Evolutionary conservation across 257 asterid genomes (phyloP).

Genomic region (Capsicum chinense): DNA sequence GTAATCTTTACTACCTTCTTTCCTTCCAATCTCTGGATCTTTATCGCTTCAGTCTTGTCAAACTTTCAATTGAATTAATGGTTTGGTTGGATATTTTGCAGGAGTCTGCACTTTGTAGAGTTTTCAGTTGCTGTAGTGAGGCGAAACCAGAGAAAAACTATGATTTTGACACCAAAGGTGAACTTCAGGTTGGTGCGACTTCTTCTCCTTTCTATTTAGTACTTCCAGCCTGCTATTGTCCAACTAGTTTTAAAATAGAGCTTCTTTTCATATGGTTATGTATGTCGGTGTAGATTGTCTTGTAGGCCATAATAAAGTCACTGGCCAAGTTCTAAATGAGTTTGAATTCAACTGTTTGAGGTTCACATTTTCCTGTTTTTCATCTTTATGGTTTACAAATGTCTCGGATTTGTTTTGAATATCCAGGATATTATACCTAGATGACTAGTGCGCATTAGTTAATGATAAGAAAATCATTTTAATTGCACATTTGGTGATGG

Average conservation of each 20-base stretch:
- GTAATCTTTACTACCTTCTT: slow-evolving; percentile 39
- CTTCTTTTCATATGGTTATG: slow-evolving; percentile 5
- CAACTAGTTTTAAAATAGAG: background rate
- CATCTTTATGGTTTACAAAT: background rate
- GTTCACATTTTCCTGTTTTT: background rate
- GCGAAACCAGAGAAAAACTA: background rate
- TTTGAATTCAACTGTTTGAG: background rate
- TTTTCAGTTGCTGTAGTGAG: slow-evolving; percentile 43
- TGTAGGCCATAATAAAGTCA: background rate
- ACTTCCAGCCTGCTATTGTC: background rate
- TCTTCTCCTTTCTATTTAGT: background rate
- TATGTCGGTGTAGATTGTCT: slow-evolving; percentile 13
- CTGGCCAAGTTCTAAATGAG: slow-evolving; percentile 2
- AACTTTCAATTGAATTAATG: slow-evolving; percentile 39
- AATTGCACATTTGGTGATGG: background rate
- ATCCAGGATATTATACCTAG: slow-evolving; percentile 12
- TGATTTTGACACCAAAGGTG: slow-evolving; percentile 26
- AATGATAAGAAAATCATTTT: background rate
- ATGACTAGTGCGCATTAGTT: background rate
- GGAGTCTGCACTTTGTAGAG: slow-evolving; percentile 62
- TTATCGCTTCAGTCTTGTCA: slow-evolving; percentile 34
- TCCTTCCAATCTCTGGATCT: background rate
- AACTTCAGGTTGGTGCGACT: slow-evolving; percentile 48
- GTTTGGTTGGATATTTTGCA: slow-evolving; percentile 56
- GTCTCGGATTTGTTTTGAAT: background rate